Evolutionary conservation across 768 basidiomycete genomes (phyloP).

Genomic region (Russula emetica): DNA sequence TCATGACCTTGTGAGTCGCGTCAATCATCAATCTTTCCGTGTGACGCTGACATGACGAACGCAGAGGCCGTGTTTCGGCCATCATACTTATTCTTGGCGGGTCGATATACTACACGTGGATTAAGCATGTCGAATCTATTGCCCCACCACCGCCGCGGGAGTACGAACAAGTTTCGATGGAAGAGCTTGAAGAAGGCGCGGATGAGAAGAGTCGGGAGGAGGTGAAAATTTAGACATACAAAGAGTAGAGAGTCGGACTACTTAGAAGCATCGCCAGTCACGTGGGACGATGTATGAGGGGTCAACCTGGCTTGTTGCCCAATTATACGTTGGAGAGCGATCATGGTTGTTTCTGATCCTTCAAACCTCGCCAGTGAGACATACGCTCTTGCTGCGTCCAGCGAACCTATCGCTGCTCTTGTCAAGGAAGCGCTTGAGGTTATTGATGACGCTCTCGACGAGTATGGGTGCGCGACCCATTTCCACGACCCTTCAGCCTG

Average conservation of each 20-base stretch:
- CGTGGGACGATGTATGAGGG: neutral
- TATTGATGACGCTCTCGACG: constrained; percentile 71
- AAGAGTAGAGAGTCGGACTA: neutral
- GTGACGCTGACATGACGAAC: constrained; percentile 1
- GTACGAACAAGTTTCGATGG: constrained; percentile 62
- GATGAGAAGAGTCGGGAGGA: neutral
- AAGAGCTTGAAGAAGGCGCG: constrained; percentile 56
- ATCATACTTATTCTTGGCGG: constrained; percentile 78
- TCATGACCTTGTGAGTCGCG: constrained; percentile 64
- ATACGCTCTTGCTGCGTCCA: constrained; percentile 54
- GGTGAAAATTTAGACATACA: neutral
- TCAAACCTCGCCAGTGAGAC: constrained; percentile 53
- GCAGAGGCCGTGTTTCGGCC: constrained; percentile 74
- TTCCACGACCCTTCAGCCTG: constrained; percentile 3
- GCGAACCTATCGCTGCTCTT: constrained; percentile 50
- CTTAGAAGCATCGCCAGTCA: neutral
- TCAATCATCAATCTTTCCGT: neutral
- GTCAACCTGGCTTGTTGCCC: neutral
- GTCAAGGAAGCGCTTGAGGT: constrained; percentile 80
- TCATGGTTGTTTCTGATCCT: constrained; percentile 40
- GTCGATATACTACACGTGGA: constrained; percentile 84
- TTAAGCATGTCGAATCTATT: constrained; percentile 67
- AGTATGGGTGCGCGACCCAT: constrained; percentile 66
- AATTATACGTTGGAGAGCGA: neutral
- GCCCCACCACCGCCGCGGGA: constrained; percentile 32